phyloP scores from a whole-genome alignment of 139 green algal species.

The Chloropicon primus region DNA sequence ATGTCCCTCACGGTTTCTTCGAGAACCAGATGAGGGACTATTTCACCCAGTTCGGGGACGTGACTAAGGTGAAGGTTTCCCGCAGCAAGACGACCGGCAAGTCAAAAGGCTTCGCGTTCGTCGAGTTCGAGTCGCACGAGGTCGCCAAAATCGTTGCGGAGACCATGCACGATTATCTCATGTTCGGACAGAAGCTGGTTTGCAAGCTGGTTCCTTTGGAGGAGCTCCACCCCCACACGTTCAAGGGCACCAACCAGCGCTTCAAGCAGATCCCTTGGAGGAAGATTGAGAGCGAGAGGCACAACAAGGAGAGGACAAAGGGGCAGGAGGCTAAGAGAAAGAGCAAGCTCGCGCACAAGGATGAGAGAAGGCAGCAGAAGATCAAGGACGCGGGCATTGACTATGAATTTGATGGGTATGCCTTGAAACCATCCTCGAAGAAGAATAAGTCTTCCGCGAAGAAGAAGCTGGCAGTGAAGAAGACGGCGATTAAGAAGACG shows the following conservation, averaged over 20 bases:
- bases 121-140: conserved; percentile 49
- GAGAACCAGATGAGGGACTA: conserved; percentile 72
- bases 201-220: background rate
- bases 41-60: conserved; percentile 47
- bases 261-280: conserved; percentile 59
- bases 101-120: conserved; percentile 50
- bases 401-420: conserved; percentile 47
- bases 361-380: conserved; percentile 34
- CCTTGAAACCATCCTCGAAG: background rate
- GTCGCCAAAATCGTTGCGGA: conserved; percentile 66
- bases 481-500: background rate
- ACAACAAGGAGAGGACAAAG: conserved; percentile 44
- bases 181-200: conserved; percentile 59
- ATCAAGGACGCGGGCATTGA: conserved; percentile 63
- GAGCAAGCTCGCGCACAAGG: conserved; percentile 24
- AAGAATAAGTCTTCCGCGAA: background rate
- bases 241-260: conserved; percentile 54
- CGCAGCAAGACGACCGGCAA: conserved; percentile 40
- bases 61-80: conserved; percentile 42
- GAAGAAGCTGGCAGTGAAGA: background rate
- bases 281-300: conserved; percentile 53
- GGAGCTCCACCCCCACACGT: conserved; percentile 45
- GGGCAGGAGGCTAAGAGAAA: conserved; percentile 32
- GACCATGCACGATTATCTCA: conserved; percentile 83
- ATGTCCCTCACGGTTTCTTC: conserved; percentile 83